phyloP scores from a whole-genome alignment of 1,139 yeast species.

The Magnusiomyces paraingens region DNA sequence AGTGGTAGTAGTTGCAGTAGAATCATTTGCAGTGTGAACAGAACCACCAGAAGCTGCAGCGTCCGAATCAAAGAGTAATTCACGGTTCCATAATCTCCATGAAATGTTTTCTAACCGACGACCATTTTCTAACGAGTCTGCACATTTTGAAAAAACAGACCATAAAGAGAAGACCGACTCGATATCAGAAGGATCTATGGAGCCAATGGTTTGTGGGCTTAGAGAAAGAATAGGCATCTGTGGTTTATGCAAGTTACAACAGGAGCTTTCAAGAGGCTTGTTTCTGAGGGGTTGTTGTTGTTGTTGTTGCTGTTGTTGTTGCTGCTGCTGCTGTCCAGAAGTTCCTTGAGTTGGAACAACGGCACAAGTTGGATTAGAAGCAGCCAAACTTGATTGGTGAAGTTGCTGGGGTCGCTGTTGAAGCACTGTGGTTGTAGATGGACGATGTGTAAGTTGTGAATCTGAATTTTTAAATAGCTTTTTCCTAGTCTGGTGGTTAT shows the following conservation, averaged over 20 bases:
- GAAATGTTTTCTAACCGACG: slow-evolving; percentile 50
- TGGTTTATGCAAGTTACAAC: slow-evolving; percentile 7
- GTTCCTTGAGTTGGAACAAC: too few relatives aligned
- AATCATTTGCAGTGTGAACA: background rate
- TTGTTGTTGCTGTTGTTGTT: background rate
- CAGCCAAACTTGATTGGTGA: too few relatives aligned
- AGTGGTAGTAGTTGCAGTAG: background rate
- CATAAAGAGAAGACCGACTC: slow-evolving; percentile 40
- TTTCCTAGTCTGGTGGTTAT: too few relatives aligned
- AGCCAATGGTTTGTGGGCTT: slow-evolving; percentile 25
- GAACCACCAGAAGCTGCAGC: background rate
- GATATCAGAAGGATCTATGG: slow-evolving; percentile 39
- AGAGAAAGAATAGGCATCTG: slow-evolving; percentile 25
- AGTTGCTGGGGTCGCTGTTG: too few relatives aligned
- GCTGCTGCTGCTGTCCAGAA: background rate
- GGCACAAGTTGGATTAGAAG: too few relatives aligned
- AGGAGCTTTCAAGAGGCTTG: background rate
- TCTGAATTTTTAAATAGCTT: too few relatives aligned
- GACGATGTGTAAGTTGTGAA: too few relatives aligned
- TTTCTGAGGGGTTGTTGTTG: background rate
- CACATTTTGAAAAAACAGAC: slow-evolving; percentile 50
- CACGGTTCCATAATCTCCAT: slow-evolving; percentile 53
- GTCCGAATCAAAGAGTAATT: slow-evolving; percentile 27
- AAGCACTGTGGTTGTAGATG: too few relatives aligned
- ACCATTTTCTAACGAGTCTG: slow-evolving; percentile 47